phyloP scores from a whole-genome alignment of 2,329 filamentous ascomycete genomes.

The Kalmusia sp. region DNA sequence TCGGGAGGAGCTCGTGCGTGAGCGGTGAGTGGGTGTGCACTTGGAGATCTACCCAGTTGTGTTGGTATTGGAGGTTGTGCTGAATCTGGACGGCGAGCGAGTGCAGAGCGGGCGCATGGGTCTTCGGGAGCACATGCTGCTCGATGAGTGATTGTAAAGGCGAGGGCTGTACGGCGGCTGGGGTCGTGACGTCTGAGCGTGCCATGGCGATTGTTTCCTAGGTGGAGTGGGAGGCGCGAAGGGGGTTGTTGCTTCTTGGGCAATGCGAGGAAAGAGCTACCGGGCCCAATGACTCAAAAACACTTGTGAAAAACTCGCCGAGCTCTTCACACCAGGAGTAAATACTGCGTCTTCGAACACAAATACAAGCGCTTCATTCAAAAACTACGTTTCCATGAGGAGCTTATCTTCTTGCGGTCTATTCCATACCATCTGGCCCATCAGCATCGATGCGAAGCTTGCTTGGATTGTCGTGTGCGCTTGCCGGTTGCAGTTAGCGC shows the following conservation, averaged over 20 bases:
- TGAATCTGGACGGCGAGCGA: constrained; percentile 67
- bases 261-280: constrained; percentile 17
- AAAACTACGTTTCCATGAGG: too few relatives aligned
- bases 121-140: constrained; percentile 13
- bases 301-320: background rate
- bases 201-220: constrained; percentile 33
- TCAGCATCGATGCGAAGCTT: too few relatives aligned
- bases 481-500: background rate
- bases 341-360: too few relatives aligned
- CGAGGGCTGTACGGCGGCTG: constrained; percentile 33
- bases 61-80: constrained; percentile 76
- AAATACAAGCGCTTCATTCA: too few relatives aligned
- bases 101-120: constrained; percentile 45
- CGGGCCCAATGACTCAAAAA: constrained; percentile 23
- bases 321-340: too few relatives aligned
- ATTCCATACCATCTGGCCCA: too few relatives aligned
- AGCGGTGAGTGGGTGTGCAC: constrained; percentile 58
- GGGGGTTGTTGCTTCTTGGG: background rate
- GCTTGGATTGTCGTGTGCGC: background rate
- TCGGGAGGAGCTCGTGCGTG: constrained; percentile 53
- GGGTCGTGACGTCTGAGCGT: constrained; percentile 31
- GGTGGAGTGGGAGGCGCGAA: too few relatives aligned
- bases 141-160: constrained; percentile 41
- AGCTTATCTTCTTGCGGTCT: too few relatives aligned
- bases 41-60: constrained; percentile 72